phyloP scores from a whole-genome alignment of 2,329 filamentous ascomycete species.

The Tolypocladium amazonense region DNA sequence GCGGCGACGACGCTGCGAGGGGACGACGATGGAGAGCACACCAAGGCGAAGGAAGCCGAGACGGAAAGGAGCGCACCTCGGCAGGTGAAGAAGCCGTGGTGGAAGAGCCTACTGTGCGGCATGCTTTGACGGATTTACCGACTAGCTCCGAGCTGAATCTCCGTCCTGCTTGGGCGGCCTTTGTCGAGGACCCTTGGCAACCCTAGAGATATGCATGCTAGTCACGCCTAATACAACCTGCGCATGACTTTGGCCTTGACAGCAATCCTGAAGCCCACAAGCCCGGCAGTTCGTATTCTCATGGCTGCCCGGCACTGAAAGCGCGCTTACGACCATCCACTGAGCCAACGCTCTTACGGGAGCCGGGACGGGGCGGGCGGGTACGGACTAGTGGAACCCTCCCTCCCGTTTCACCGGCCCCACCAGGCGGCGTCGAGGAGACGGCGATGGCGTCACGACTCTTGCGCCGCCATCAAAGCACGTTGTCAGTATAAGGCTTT shows the following conservation, averaged over 20 bases:
- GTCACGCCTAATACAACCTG: neutral
- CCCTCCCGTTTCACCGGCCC: neutral
- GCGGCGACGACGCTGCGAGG: neutral
- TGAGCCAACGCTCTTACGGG: neutral
- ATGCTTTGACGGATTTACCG: conserved; percentile 5
- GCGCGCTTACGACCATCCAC: neutral
- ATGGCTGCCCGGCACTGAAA: neutral
- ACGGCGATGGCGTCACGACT: neutral
- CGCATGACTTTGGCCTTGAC: neutral
- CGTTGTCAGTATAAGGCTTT: neutral
- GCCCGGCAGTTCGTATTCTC: neutral
- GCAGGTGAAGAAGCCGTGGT: conserved; percentile 8
- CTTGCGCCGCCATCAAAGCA: neutral
- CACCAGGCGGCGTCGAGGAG: neutral
- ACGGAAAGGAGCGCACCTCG: neutral
- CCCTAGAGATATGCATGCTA: neutral
- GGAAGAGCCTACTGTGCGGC: conserved; percentile 17
- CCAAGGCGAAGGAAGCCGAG: neutral
- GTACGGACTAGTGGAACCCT: neutral
- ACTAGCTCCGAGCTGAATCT: neutral
- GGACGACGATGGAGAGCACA: conserved; percentile 9
- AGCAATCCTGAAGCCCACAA: no score
- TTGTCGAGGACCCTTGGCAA: neutral
- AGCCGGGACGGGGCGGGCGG: neutral
- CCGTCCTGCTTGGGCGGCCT: no score